These are phyloP conservation scores for Fusarium concolor DNA, from an alignment of 2,329 filamentous ascomycete genomes.

Conservation along the genomic window DNA sequence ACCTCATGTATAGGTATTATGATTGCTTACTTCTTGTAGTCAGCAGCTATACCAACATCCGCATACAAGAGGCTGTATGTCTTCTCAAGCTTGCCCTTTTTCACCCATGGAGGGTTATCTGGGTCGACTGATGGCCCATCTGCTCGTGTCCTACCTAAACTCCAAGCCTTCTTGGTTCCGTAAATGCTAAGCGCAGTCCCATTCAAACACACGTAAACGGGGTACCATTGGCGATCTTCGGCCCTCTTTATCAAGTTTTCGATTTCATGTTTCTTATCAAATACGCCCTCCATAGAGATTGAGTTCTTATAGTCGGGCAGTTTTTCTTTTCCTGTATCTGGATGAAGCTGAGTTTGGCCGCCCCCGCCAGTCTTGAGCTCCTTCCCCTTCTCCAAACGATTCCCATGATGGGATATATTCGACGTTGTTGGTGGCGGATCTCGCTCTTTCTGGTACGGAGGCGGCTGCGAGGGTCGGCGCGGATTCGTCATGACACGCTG, in stretches of 20 bases:
- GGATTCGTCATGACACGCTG: slow-evolving; percentile 62
- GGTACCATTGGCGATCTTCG: slow-evolving; percentile 71
- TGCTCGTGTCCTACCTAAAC: slow-evolving; percentile 61
- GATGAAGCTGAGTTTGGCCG: slow-evolving; percentile 25
- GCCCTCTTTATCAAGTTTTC: slow-evolving; percentile 72
- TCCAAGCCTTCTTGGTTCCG: slow-evolving; percentile 69
- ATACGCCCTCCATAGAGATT: slow-evolving; percentile 67
- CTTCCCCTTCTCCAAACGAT: slow-evolving; percentile 35
- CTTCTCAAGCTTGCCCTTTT: slow-evolving; percentile 67
- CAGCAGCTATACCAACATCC: slow-evolving; percentile 78
- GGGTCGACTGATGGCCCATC: slow-evolving; percentile 63
- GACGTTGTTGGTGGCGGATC: slow-evolving; percentile 28
- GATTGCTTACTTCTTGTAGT: slow-evolving; percentile 73
- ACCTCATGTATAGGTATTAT: background rate
- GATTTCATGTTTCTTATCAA: slow-evolving; percentile 74
- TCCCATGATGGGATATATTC: slow-evolving; percentile 30
- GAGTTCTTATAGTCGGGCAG: slow-evolving; percentile 69
- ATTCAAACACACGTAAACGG: slow-evolving; percentile 71
- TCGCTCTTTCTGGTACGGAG: slow-evolving; percentile 56
- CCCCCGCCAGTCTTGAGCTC: slow-evolving; percentile 37
- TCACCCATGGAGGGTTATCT: slow-evolving; percentile 64
- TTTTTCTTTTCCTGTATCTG: slow-evolving; percentile 52
- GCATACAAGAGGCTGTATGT: slow-evolving; percentile 81
- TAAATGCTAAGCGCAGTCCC: slow-evolving; percentile 77
- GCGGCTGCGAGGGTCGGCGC: slow-evolving; percentile 61